Evolutionary conservation across 768 basidiomycete species (phyloP).

Genomic region (Leucocoprinus leucothites): DNA sequence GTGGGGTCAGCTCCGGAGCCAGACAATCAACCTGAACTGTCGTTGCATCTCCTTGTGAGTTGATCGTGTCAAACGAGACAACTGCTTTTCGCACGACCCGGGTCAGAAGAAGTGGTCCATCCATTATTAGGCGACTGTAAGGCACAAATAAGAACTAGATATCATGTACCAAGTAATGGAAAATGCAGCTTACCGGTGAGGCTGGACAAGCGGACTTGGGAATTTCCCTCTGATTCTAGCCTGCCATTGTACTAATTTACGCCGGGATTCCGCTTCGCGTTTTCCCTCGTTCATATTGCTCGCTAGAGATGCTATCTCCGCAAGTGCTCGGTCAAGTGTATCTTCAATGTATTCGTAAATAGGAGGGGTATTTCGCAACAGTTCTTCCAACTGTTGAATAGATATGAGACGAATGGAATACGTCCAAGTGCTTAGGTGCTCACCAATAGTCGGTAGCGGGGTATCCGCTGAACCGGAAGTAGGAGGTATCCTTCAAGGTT

Average conservation of each 20-base stretch:
- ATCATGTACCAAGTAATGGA: not conserved
- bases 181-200: constrained; percentile 68
- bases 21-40: constrained; percentile 90
- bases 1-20: constrained; percentile 79
- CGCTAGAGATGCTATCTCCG: constrained; percentile 85
- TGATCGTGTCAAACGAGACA: constrained; percentile 77
- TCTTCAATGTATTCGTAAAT: constrained; percentile 72
- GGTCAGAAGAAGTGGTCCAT: constrained; percentile 80
- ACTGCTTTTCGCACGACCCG: constrained; percentile 88
- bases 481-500: constrained; percentile 93
- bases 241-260: constrained; percentile 90
- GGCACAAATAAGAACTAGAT: not conserved
- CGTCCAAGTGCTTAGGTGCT: constrained; percentile 21
- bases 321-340: constrained; percentile 79
- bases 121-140: constrained; percentile 85
- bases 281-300: constrained; percentile 99
- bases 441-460: constrained; percentile 92
- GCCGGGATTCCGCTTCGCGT: constrained; percentile 88
- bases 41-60: constrained; percentile 72
- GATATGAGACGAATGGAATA: constrained; percentile 8
- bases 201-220: constrained; percentile 96
- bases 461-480: constrained; percentile 94
- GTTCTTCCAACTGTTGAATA: constrained; percentile 69
- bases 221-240: constrained; percentile 86
- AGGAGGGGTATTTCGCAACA: constrained; percentile 83